Evolutionary conservation across 768 basidiomycete species (phyloP).

Genomic region (Glaciozyma martinii): DNA sequence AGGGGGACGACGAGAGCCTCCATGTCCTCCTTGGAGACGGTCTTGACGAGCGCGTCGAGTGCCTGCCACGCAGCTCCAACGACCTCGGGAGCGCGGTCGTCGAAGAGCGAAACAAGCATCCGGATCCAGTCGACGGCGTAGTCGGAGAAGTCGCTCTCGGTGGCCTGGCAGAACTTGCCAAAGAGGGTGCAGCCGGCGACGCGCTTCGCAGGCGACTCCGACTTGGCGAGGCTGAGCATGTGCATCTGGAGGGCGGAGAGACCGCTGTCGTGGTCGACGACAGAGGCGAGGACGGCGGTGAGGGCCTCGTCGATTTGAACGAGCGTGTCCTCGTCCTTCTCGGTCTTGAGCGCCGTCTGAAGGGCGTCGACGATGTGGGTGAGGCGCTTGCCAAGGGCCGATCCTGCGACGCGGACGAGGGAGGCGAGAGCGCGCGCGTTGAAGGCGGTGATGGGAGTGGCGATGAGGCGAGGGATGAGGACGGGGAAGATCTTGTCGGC

Average conservation of each 20-base stretch:
- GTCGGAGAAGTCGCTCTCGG: constrained; percentile 66
- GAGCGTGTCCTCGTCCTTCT: constrained; percentile 58
- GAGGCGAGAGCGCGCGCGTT: constrained; percentile 85
- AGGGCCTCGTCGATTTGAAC: constrained; percentile 67
- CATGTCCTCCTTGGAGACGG: constrained; percentile 82
- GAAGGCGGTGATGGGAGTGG: constrained; percentile 85
- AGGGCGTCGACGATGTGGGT: constrained; percentile 68
- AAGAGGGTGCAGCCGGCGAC: constrained; percentile 72
- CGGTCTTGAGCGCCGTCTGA: constrained; percentile 61
- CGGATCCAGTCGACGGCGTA: constrained; percentile 94
- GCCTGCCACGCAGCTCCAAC: constrained; percentile 68
- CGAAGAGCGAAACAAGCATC: constrained; percentile 70
- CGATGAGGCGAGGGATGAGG: constrained; percentile 82
- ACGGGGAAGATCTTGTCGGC: constrained; percentile 95
- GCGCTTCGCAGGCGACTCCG: constrained; percentile 59
- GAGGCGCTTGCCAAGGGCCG: constrained; percentile 73
- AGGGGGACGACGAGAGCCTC: constrained; percentile 83
- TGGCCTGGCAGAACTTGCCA: constrained; percentile 69
- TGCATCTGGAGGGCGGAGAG: constrained; percentile 80
- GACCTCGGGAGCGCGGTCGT: constrained; percentile 55
- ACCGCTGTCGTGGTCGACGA: constrained; percentile 69
- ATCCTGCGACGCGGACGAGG: constrained; percentile 86
- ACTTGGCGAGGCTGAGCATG: constrained; percentile 81
- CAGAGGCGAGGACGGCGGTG: constrained; percentile 62
- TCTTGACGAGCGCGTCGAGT: constrained; percentile 79